A percentile compares a stretch with the other conserved stretches of the same genome.
Evolutionary conservation across 495 filamentous ascomycete species (phyloP).

Genomic region (Parmelia sp.): DNA sequence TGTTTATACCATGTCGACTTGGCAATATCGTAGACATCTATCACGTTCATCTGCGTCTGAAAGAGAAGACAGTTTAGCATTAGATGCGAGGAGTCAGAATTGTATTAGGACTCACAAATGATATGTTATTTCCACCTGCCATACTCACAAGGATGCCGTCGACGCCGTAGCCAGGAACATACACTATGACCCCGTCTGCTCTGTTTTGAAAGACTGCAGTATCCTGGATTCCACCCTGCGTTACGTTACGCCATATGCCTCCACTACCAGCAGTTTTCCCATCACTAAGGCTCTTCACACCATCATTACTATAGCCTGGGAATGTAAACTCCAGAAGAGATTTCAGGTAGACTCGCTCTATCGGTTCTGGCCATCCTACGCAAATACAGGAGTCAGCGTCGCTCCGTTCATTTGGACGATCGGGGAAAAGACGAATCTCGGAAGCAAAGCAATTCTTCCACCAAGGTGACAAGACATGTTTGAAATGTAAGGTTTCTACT

Average conservation of each 20-base stretch:
- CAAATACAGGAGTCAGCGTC: no score
- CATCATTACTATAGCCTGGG: conserved; percentile 56
- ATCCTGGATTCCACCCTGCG: conserved; percentile 59
- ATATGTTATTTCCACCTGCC: conserved; percentile 57
- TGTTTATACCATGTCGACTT: conserved; percentile 76
- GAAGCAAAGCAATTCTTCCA: no score
- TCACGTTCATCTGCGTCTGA: conserved; percentile 59
- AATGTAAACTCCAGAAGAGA: conserved; percentile 69
- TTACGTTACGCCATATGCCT: conserved; percentile 64
- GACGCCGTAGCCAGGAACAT: conserved; percentile 65
- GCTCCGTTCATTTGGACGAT: no score
- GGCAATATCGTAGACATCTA: conserved; percentile 72
- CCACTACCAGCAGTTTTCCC: conserved; percentile 45
- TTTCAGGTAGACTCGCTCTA: conserved; percentile 60
- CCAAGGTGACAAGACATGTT: no score
- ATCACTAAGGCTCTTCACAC: conserved; percentile 43
- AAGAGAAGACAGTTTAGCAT: conserved; percentile 18
- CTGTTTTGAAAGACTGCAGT: conserved; percentile 58
- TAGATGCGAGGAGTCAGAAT: background rate
- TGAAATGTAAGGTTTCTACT: no score
- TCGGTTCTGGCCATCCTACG: conserved; percentile 53
- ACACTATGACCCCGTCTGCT: conserved; percentile 63
- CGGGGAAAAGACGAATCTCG: no score
- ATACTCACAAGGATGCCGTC: conserved; percentile 64
- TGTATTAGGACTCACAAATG: conserved; percentile 40